Evolutionary conservation across 2,329 filamentous ascomycete species (phyloP), one percentile per base, ranked within the genome.

Genomic region (Aspergillus thermomutatus): DNA sequence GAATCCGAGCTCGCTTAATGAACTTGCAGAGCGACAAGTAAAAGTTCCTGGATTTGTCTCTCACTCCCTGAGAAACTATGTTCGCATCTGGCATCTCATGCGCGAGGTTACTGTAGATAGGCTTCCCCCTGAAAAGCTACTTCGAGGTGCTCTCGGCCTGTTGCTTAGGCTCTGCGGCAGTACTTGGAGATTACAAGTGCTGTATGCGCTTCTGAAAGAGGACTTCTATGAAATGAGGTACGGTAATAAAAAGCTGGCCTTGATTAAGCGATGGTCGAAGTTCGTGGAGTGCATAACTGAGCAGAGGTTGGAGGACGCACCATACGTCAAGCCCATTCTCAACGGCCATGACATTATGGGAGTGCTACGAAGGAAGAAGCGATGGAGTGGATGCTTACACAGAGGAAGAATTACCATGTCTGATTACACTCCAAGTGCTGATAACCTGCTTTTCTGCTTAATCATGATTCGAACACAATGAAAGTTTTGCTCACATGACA

Each of bases 1-100:
- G 1, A 11, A 5, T 0, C 0, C 14, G 1, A 11, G 2, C 4
- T 1, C 0, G 0, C 28, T 31, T 0, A 4, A 31, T 11, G 28
- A 31, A 0, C 28, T 17, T 34, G 11, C 14, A 34, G 5, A 3
- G 31, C 4, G 31, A 34, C 4, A 14, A 34, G 11, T 34, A 34
- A 14, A 34, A 34, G 14, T 17, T 17, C 31, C 31, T 2, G 14
- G 4, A 34, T 34, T 34, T 34, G 31, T 17, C 2, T 34, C 14
- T 17, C 31, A 1, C 4, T 17, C 31, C 2, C 6, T 6, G 31
- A 34, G 11, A 14, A 34, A 34, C 17, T 6, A 5, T 6, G 4
- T 3, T 34, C 11, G 11, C 31, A 34, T 34, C 5, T 14, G 0
- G 11, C 4, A 34, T 17, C 17, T 2, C 31, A 34, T 17, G 31